phyloP scores from a whole-genome alignment of 2,329 filamentous ascomycete genomes.

The Aspergillus proliferans region DNA sequence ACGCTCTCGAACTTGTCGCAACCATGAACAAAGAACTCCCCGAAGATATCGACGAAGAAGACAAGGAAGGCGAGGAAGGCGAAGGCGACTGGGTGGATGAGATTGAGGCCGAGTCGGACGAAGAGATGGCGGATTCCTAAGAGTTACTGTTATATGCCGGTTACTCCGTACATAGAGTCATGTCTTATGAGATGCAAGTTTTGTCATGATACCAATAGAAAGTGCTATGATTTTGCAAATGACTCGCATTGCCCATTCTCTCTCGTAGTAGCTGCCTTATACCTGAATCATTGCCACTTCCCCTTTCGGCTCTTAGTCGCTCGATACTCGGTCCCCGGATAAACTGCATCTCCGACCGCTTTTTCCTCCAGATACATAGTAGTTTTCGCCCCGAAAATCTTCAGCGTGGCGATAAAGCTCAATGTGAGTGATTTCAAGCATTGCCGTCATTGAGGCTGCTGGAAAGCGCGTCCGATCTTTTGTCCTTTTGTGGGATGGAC shows the following conservation, averaged over 20 bases:
- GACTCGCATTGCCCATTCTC: background rate
- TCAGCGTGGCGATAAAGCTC: constrained; percentile 21
- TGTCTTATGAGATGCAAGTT: background rate
- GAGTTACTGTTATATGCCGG: constrained; percentile 3
- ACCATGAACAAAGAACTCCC: constrained; percentile 61
- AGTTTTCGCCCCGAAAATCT: constrained; percentile 14
- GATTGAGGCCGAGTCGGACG: constrained; percentile 49
- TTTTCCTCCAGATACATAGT: constrained; percentile 13
- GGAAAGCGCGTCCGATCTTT: constrained; percentile 22
- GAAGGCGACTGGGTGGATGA: constrained; percentile 49
- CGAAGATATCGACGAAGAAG: constrained; percentile 50
- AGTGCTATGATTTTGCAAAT: constrained; percentile 4
- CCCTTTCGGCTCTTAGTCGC: background rate
- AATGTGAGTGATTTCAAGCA: constrained; percentile 22
- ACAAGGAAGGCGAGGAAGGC: constrained; percentile 52
- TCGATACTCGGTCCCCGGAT: constrained; percentile 20
- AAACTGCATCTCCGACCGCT: constrained; percentile 21
- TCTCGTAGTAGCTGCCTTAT: background rate
- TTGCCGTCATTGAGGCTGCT: constrained; percentile 24
- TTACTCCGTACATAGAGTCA: no score
- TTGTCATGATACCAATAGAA: constrained; percentile 29
- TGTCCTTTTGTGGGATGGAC: constrained; percentile 31
- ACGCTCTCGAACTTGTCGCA: constrained; percentile 39
- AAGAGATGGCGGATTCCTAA: constrained; percentile 51
- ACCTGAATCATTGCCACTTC: background rate